Evolutionary conservation across 2,329 filamentous ascomycete species (phyloP), one percentile per base, ranked within the genome.

Genomic region (Fusarium nodosum): DNA sequence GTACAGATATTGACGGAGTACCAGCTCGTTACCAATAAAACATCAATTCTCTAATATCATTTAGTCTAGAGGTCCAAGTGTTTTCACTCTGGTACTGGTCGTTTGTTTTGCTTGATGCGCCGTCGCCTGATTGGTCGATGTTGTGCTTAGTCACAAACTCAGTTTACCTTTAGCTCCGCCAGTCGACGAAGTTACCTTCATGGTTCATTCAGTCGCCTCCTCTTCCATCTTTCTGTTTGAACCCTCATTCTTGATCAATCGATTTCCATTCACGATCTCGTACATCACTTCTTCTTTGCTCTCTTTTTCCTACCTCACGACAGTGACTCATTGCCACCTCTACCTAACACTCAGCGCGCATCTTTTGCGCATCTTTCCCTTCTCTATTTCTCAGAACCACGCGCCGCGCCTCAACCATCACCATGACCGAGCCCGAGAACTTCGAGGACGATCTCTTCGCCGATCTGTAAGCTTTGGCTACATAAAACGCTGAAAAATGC

Each of bases 371-470:
- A 30, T 56, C 38, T 56, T 15, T 44, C 39, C 59, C 45, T 57
- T 46, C 47, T 24, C 45, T 45, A 42, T 41, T 71, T 46, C 44
- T 62, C 52, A 56, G 45, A 26, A 54, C 56, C 41, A 44, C 51
- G 60, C 64, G 56, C 54, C 56, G 51, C 52, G 42, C 34, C 24
- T 47, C 45, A 52, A 56, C 60, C 50, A n/a, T 69, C 64, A 73
- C 69, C 74, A 96, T 95, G 93, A 89, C 92, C 48, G 93, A 96
- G 76, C 84, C 87, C 55, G 92, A 94, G 77, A 92, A 93, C 72
- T 90, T 93, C 73, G 94, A 97, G 74, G 94, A 97, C 77, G 94
- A 97, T 86, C 92, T 97, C 81, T 97, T 97, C 81, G 94, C 94
- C 75, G 94, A 97, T 82, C 88, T 97, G 94, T 97, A 85, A 82